Evolutionary conservation across 2,329 filamentous ascomycete genomes (phyloP), one percentile per base, ranked within the genome.

Genomic region (Cladosporium sp.): DNA sequence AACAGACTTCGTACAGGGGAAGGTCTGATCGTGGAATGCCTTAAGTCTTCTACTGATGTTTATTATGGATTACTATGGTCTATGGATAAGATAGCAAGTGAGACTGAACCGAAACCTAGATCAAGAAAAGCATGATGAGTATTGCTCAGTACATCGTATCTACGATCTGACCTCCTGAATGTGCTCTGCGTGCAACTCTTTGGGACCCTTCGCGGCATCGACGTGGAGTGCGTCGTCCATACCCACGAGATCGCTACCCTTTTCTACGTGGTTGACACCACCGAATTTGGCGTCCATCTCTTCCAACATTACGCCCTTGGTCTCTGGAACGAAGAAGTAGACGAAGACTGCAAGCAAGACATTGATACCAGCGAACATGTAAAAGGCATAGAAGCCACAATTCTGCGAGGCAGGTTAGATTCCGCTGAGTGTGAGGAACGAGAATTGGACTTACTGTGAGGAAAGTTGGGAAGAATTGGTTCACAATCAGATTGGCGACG

Each of bases 401-500:
- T 86, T 84, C 54, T 80, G 37, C 5, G 7, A 54, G 25, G 6
- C 2, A 4, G 13, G 20, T 54, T 25, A 54, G 51, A 36, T 36
- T 22, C 25, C 10, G 37, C n/a, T 35, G 13, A 3, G n/a, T n/a
- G 15, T 4, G 3, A 35, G 2, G 12, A 1, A 6, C 5, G 20
- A 28, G 19, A 42, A 13, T 20, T 35, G 9, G 25, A 32, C 51
- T 56, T 55, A 59, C 59, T 12, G 60, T 75, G 15, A 88, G 77
- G 75, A 88, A 88, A 12, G 78, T 81, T 12, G 85, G 85, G 77
- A 88, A 88, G 76, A 88, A 88, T 62, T 88, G 85, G 70, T 87
- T 83, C 66, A 88, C 83, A 63, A 88, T 81, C 58, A 80, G 79
- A 70, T 88, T 87, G 68, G 84, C 84, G 53, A 88, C 81, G 67